phyloP scores from a whole-genome alignment of 768 basidiomycete genomes.

The Astraeus odoratus region DNA sequence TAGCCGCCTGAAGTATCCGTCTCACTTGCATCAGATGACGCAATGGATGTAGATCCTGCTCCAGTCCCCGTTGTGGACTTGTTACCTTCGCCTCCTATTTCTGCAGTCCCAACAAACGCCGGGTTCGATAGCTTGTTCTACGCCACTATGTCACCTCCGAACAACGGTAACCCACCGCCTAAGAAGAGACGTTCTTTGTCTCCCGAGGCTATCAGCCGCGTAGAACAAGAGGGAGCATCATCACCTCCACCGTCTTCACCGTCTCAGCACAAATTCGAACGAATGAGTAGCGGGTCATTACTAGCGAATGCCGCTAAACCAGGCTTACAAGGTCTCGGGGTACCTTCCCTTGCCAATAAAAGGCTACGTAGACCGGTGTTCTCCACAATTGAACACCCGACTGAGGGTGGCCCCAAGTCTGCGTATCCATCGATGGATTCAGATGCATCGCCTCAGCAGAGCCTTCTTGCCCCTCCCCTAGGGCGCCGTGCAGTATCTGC shows the following conservation, averaged over 20 bases:
- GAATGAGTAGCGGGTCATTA: constrained; percentile 28
- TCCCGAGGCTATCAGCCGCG: constrained; percentile 37
- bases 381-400: constrained; percentile 53
- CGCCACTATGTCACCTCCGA: constrained; percentile 43
- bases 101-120: constrained; percentile 46
- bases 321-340: constrained; percentile 47
- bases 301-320: constrained; percentile 41
- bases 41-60: constrained; percentile 73
- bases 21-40: constrained; percentile 48
- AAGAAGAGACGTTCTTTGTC: constrained; percentile 58
- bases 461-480: constrained; percentile 32
- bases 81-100: constrained; percentile 34
- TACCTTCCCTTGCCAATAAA: constrained; percentile 48
- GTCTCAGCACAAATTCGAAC: constrained; percentile 41
- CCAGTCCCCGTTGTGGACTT: constrained; percentile 34
- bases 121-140: constrained; percentile 59
- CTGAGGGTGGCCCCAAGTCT: constrained; percentile 33
- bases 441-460: constrained; percentile 25
- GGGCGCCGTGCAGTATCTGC: constrained; percentile 73
- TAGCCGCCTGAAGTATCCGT: constrained; percentile 32
- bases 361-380: constrained; percentile 60
- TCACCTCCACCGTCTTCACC: constrained; percentile 47
- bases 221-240: constrained; percentile 36
- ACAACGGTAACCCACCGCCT: constrained; percentile 34
- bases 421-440: constrained; percentile 36